Percentiles rank a stretch among this genome's conserved stretches.
Evolutionary conservation across 1,284 basidiomycete species (phyloP).

Genomic region (Calocybe gambosa): DNA sequence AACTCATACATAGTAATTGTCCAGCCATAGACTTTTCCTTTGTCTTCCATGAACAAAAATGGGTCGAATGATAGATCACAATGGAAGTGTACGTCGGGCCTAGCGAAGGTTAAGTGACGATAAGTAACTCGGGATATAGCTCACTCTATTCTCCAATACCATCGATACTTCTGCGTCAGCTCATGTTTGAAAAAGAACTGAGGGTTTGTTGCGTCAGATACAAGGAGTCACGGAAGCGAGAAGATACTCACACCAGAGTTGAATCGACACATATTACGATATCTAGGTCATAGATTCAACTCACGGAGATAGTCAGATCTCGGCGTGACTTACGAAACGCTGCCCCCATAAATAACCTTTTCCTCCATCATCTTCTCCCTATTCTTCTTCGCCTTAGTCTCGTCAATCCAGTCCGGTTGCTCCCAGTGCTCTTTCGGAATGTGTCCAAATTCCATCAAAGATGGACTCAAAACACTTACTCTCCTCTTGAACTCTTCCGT

Average conservation of each 20-base stretch:
- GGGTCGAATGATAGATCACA: constrained; percentile 73
- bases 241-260: constrained; percentile 57
- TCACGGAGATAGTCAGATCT: not conserved
- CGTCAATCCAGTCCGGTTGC: constrained; percentile 71
- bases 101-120: constrained; percentile 18
- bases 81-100: constrained; percentile 66
- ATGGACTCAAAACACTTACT: constrained; percentile 10
- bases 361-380: constrained; percentile 54
- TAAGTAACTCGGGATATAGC: not conserved
- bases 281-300: too few species aligned
- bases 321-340: constrained; percentile 24
- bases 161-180: constrained; percentile 40
- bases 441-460: constrained; percentile 16
- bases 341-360: constrained; percentile 45
- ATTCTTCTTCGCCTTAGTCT: constrained; percentile 49
- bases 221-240: constrained; percentile 5
- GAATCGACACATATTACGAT: constrained; percentile 78
- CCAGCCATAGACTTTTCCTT: constrained; percentile 67
- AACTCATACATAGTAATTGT: constrained; percentile 23
- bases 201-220: not conserved
- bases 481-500: constrained; percentile 67
- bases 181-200: constrained; percentile 19
- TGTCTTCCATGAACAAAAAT: constrained; percentile 69
- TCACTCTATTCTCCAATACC: constrained; percentile 64
- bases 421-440: constrained; percentile 47